phyloP scores from a whole-genome alignment of 2,329 filamentous ascomycete species.

The Venturia nashicola region DNA sequence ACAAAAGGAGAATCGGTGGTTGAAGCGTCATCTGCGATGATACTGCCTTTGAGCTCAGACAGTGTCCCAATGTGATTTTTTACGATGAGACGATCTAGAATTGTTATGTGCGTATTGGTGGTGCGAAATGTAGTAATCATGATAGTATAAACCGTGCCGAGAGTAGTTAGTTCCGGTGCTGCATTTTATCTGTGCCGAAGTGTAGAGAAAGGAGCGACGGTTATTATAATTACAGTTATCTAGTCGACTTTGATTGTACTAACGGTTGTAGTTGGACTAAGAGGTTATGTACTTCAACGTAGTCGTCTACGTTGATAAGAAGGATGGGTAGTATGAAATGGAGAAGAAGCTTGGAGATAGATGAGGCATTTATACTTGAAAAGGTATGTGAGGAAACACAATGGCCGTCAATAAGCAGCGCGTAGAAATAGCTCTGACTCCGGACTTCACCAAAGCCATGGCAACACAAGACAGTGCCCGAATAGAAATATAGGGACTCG shows the following conservation, averaged over 20 bases:
- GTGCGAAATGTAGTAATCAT: neutral
- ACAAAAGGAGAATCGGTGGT: neutral
- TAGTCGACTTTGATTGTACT: too few species aligned
- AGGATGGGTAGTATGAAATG: neutral
- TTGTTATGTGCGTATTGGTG: neutral
- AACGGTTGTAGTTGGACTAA: too few species aligned
- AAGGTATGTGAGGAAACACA: neutral
- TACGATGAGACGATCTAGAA: too few species aligned
- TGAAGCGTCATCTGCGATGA: neutral
- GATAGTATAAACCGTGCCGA: neutral
- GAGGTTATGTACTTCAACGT: neutral
- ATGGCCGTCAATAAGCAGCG: neutral
- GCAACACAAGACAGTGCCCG: neutral
- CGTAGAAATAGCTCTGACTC: neutral
- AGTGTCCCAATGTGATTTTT: neutral
- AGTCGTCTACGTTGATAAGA: neutral
- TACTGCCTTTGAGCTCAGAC: neutral
- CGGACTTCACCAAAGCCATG: neutral
- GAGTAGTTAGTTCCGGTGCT: neutral
- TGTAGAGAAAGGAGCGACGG: too few species aligned
- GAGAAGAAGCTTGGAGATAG: neutral
- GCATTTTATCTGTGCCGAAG: neutral
- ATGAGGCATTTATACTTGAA: neutral
- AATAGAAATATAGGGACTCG: neutral
- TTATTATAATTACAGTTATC: too few species aligned